Conservation (phyloP, 768 basidiomycete genomes). For the Boletus fagicola region DNA sequence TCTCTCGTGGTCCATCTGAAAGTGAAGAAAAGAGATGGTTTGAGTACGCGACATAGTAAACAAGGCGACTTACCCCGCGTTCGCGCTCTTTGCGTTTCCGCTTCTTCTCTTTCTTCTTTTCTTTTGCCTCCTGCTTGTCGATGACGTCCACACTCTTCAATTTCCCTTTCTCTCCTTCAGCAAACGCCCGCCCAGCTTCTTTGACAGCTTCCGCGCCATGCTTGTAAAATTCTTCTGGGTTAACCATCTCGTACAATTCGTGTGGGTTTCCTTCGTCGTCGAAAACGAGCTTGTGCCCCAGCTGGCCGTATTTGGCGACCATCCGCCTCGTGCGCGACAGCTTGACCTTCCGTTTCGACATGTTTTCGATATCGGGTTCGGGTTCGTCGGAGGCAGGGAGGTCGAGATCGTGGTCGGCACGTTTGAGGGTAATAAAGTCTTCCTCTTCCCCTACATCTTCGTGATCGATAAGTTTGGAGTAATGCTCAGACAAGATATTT, state of each 20-base stretch:
- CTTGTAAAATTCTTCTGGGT: conserved; percentile 68
- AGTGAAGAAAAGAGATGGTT: not conserved
- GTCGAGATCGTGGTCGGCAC: conserved; percentile 83
- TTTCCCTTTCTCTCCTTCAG: conserved; percentile 68
- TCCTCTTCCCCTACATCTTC: conserved; percentile 48
- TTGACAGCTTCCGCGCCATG: conserved; percentile 64
- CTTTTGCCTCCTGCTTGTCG: conserved; percentile 82
- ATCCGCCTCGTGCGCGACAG: conserved; percentile 72
- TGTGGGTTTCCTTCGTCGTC: conserved; percentile 84
- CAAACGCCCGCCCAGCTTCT: conserved; percentile 67
- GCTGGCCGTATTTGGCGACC: conserved; percentile 56
- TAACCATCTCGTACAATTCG: conserved; percentile 79
- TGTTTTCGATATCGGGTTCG: conserved; percentile 41
- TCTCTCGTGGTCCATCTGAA: conserved; percentile 28
- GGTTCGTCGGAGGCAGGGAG: conserved; percentile 40
- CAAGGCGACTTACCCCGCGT: conserved; percentile 30
- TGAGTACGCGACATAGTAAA: not conserved
- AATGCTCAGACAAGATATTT: conserved; percentile 86
- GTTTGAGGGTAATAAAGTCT: conserved; percentile 89
- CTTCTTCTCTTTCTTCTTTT: conserved; percentile 91
- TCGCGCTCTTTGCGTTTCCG: conserved; percentile 84
- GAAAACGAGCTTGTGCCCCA: conserved; percentile 77
- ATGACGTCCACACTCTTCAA: conserved; percentile 65
- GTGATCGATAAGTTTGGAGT: conserved; percentile 82
- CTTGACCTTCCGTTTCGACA: conserved; percentile 89